Evolutionary conservation across 345 rosid genomes (phyloP).

Genomic region (Noccaea bulbosa): DNA sequence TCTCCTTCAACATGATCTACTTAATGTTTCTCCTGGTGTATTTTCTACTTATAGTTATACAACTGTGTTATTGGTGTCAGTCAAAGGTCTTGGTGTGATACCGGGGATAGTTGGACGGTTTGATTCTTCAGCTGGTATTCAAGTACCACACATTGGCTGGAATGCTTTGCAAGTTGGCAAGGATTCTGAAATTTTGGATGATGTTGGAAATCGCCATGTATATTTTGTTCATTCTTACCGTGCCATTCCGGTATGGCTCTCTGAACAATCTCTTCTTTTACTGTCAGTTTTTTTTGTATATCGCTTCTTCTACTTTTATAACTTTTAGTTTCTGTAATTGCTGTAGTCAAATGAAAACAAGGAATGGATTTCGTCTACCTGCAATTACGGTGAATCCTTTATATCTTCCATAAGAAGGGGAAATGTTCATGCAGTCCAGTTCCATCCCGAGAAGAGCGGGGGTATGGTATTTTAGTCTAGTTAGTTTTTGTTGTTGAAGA

Average conservation of each 20-base stretch:
- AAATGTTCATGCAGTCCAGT: constrained; percentile 96
- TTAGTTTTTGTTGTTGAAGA: background rate
- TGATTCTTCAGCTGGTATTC: constrained; percentile 73
- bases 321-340: background rate
- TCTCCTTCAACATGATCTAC: background rate
- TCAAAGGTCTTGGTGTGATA: constrained; percentile 88
- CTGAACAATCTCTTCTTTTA: background rate
- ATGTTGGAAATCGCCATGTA: constrained; percentile 77
- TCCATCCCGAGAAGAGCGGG: constrained; percentile 99
- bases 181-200: constrained; percentile 79
- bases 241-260: constrained; percentile 72
- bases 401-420: constrained; percentile 90
- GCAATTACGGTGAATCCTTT: constrained; percentile 80
- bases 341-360: constrained; percentile 71
- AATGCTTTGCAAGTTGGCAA: constrained; percentile 79
- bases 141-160: constrained; percentile 99
- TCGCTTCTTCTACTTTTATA: background rate
- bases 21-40: background rate
- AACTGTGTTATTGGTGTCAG: constrained; percentile 48
- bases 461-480: constrained; percentile 52
- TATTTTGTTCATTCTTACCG: constrained; percentile 98
- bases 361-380: constrained; percentile 92
- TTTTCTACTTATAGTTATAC: constrained; percentile 3
- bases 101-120: constrained; percentile 93
- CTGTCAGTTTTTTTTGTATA: background rate